Base-by-base conservation (phyloP, 2,329 filamentous ascomycete species). In the Teratosphaeria gauchensis region DNA sequence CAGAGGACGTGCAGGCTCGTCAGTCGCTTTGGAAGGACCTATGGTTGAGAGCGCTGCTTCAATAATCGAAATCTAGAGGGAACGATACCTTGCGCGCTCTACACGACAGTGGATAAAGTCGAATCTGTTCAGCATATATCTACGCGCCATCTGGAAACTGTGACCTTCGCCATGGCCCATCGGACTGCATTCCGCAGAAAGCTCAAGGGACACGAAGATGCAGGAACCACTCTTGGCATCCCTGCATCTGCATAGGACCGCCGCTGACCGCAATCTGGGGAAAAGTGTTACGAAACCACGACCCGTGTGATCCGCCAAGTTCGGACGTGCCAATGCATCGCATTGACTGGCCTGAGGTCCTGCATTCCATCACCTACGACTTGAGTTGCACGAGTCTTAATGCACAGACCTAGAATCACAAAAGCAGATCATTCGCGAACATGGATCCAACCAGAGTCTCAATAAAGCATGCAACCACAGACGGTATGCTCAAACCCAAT, bases 231-330 rank as follows among this genome's bases (percentile, higher is more conserved):
- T 48, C 42, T 48, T 21, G 42, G 42, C 42, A 48, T 19, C 19
- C 42, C 16, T 48, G 42, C n/a, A 48, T 16, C 42, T 48, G 42
- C 42, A 48, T 48, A 9, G 19, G 4, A 21, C 42, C 42, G 42
- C 42, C 9, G 4, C 19, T 48, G 3, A 48, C 42, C 42, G 42
- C 42, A 48, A 11, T 24, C 42, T 48, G 42, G 42, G 19, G n/a
- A 14, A 48, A 48, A 9, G 42, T 21, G 19, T 56, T 80, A 85
- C 62, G 85, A 85, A 7, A 80, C 19, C 19, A 48, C 42, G n/a
- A 16, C n/a, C n/a, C n/a, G n/a, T 11, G 2, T 8, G 4, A 48
- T 8, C 4, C 42, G 19, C n/a, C 42, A 19, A 16, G 12, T 42
- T 14, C 11, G n/a, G 14, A 5, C 12, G 35, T 42, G 6, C 42